A percentile compares a stretch with the other conserved stretches of the same genome.
Evolutionary conservation across 139 green algal species (phyloP).

Genomic region (Tetraselmis striata): DNA sequence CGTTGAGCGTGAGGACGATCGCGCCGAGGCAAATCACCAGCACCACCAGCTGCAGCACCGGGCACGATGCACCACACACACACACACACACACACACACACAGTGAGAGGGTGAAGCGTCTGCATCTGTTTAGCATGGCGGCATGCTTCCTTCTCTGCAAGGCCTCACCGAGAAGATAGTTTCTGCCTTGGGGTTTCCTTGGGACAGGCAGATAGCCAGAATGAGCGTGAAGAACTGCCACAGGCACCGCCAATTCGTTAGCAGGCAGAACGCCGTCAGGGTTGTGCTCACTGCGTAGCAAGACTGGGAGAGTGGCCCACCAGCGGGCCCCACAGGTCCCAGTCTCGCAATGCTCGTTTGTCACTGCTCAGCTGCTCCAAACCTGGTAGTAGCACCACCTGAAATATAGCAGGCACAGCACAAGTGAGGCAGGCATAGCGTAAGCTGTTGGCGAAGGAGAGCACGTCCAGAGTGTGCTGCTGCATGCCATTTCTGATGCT

Average conservation of each 20-base stretch:
- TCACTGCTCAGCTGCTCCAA: not conserved
- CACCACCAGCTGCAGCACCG: conserved; percentile 82
- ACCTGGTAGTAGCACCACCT: not conserved
- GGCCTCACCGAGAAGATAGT: conserved; percentile 69
- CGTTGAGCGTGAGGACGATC: conserved; percentile 91
- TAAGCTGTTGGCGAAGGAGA: too few species aligned
- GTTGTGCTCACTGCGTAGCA: conserved; percentile 4
- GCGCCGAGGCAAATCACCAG: conserved; percentile 74
- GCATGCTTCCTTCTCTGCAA: too few species aligned
- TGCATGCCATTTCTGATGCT: conserved; percentile 56
- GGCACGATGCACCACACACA: conserved; percentile 2
- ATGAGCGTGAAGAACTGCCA: conserved; percentile 73
- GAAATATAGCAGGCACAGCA: too few species aligned
- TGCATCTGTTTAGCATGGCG: too few species aligned
- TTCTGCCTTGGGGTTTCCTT: conserved; percentile 46
- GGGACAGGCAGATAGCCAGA: conserved; percentile 66
- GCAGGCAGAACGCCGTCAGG: conserved; percentile 1
- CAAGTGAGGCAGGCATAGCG: too few species aligned
- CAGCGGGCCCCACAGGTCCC: conserved; percentile 97
- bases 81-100: not conserved
- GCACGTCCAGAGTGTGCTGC: too few species aligned
- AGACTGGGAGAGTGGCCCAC: conserved; percentile 43
- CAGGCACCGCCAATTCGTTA: not conserved
- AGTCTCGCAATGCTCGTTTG: conserved; percentile 76
- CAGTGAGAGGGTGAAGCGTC: conserved; percentile 1